Percentiles rank a stretch among this genome's conserved stretches.
Conservation (phyloP, 2,329 filamentous ascomycete species). For the Clonostachys byssicola region DNA sequence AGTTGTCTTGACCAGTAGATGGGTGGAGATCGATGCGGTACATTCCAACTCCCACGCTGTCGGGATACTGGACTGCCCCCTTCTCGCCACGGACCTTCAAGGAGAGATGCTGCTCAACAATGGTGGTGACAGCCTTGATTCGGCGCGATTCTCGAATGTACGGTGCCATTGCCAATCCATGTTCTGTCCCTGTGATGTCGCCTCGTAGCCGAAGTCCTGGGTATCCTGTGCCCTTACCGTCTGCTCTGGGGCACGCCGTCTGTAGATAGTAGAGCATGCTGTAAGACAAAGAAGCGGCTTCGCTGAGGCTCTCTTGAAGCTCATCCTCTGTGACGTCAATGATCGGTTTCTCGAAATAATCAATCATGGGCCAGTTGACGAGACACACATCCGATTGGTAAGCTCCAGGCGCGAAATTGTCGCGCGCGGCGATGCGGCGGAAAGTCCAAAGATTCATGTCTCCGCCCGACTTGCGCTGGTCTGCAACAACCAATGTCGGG, state of each 20-base stretch:
- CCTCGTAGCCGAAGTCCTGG: conserved; percentile 16
- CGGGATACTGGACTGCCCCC: conserved; percentile 13
- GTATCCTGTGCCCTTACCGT: conserved; percentile 13
- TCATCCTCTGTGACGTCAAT: conserved; percentile 13
- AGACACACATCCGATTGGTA: conserved; percentile 16
- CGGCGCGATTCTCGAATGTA: conserved; percentile 17
- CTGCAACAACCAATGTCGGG: conserved; percentile 11
- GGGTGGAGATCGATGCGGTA: conserved; percentile 19
- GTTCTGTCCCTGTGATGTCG: conserved; percentile 16
- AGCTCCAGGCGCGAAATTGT: conserved; percentile 13
- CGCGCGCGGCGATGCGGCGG: conserved; percentile 12
- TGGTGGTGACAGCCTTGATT: conserved; percentile 13
- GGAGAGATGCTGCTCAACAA: conserved; percentile 17
- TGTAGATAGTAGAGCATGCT: conserved; percentile 19
- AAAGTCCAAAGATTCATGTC: conserved; percentile 21
- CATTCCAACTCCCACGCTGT: conserved; percentile 18
- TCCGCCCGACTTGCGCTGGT: conserved; percentile 15
- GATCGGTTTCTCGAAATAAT: conserved; percentile 19
- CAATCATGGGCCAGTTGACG: conserved; percentile 21
- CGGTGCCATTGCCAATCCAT: conserved; percentile 18
- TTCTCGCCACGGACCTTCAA: conserved; percentile 10
- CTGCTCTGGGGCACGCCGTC: conserved; percentile 15
- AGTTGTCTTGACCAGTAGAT: conserved; percentile 17
- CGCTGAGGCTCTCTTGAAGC: conserved; percentile 7
- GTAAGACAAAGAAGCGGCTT: conserved; percentile 13